Conservation (phyloP, 257 asterid species). For the Avicennia marina region DNA sequence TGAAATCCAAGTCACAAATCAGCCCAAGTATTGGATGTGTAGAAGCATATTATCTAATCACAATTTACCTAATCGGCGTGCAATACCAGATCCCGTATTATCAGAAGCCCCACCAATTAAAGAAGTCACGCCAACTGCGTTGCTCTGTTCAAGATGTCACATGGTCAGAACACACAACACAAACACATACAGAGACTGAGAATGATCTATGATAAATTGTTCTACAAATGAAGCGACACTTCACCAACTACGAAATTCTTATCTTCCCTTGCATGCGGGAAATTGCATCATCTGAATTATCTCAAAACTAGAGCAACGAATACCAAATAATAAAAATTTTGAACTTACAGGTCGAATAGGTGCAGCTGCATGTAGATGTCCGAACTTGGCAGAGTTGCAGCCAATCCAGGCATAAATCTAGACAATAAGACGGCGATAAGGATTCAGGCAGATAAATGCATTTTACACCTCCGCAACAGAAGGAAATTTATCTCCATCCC, state of each 20-base stretch:
- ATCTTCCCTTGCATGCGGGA: not conserved
- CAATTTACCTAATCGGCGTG: slow-evolving; percentile 76
- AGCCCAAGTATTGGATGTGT: slow-evolving; percentile 13
- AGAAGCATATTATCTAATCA: slow-evolving; percentile 5
- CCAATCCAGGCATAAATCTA: slow-evolving; percentile 95
- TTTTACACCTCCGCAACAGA: too few relatives aligned
- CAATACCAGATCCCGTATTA: slow-evolving; percentile 77
- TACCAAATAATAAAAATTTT: not conserved
- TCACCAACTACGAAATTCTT: not conserved
- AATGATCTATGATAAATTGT: slow-evolving; percentile 4
- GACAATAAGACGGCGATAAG: not conserved
- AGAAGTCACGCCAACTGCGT: slow-evolving; percentile 55
- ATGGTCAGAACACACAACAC: too few relatives aligned
- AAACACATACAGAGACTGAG: too few relatives aligned
- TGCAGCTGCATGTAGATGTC: slow-evolving; percentile 87
- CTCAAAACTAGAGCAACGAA: too few relatives aligned
- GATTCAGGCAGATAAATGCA: too few relatives aligned
- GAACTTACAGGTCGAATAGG: slow-evolving; percentile 75
- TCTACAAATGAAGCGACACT: slow-evolving; percentile 3
- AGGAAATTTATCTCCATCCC: too few relatives aligned
- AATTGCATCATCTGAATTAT: too few relatives aligned
- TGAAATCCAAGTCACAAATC: slow-evolving; percentile 30
- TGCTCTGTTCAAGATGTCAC: slow-evolving; percentile 45
- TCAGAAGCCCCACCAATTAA: slow-evolving; percentile 83
- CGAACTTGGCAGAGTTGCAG: slow-evolving; percentile 78